Base-by-base conservation (phyloP, 345 rosid species). In the Eucalyptus marginata region DNA sequence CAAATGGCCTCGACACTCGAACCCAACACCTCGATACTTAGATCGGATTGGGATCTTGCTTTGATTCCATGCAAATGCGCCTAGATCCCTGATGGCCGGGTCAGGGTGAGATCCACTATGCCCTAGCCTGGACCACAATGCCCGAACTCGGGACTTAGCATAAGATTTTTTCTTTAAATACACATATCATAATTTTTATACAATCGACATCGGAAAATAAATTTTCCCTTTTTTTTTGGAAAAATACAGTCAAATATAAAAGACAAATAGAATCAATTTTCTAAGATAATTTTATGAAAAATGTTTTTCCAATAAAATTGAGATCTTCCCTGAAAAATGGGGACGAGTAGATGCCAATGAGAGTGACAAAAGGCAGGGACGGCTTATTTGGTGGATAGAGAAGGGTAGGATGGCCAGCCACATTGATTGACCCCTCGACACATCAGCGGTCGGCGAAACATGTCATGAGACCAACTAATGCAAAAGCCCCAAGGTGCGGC, bases 121-220 rank as follows among this genome's bases (percentile, higher is more conserved):
- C 58, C 10, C 58, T 52, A 52, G 24, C 58, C 3, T 52, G 10
- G 58, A 66, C 8, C 12, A 16, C 22, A 10, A 36, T 18, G 12
- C 40, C 22, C 7, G 6, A 66, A 31, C 20, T 66, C 0, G 0
- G 4, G 12, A 31, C 43, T 66, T 66, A 3, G 7, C 22, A 2
- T 5, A 40, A 68, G 80, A 31, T 6, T 16, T 33, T 31, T 68
- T 18, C 24, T 33, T 8, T 33, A 17, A 4, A 68, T 16, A 68
- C 40, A 20, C 24, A 3, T 9, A 2, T 5, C 25, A 36, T 71
- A 36, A 36, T 18, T 10, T 76, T 36, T 20, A 76, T 40, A 36
- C 27, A 71, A 76, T 10, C 24, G 36, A 76, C 14, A 24, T 22
- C 4, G 0, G 8, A 10, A 76, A 76, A 36, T 18, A 71, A 36